Evolutionary conservation across 2,329 filamentous ascomycete species (phyloP), one percentile per base, ranked within the genome.

Genomic region (Claviceps sorghi): DNA sequence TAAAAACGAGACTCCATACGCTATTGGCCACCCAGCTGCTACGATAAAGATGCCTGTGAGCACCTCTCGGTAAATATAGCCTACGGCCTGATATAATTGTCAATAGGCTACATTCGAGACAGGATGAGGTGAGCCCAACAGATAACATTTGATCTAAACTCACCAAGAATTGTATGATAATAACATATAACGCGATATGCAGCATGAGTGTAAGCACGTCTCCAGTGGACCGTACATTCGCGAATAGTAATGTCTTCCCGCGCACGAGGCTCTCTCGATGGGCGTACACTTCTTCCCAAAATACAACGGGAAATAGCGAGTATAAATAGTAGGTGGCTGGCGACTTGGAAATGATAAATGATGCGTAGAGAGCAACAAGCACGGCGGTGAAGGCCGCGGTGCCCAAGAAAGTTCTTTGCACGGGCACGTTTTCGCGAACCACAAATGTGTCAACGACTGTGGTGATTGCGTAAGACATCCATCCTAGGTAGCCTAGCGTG

Each of bases 381-480:
- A 85, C 64, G 0, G 90, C 88, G 0, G 84, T 83, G 63, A 95
- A 96, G 47, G 81, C 72, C 0, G 83, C 64, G 7, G 73, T 77
- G 19, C 79, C 83, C 2, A 73, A 65, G 0, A 73, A 62, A 0
- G 78, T 83, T 50, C 88, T 78, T 49, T 80, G 77, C 2, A 84
- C 76, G 46, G 82, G 72, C 2, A 83, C 74, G 22, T 76, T 76
- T 36, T 50, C 48, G 26, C 26, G 38, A 42, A 43, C 40, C 19
- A 50, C 48, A 29, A 50, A 50, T 26, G 43, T 43, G 63, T 95
- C 86, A 56, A 97, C 76, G 48, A 97, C 89, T 0, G 85, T 94
- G 0, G 88, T 93, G 49, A 95, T 72, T 2, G 90, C 88, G 67
- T 90, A 98, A 1, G 86, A 84, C 63, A 97, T 94, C 91, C 91